These are phyloP conservation scores for Xanthoparmelia taractica DNA, from an alignment of 495 filamentous ascomycete genomes.

Conservation along the genomic window DNA sequence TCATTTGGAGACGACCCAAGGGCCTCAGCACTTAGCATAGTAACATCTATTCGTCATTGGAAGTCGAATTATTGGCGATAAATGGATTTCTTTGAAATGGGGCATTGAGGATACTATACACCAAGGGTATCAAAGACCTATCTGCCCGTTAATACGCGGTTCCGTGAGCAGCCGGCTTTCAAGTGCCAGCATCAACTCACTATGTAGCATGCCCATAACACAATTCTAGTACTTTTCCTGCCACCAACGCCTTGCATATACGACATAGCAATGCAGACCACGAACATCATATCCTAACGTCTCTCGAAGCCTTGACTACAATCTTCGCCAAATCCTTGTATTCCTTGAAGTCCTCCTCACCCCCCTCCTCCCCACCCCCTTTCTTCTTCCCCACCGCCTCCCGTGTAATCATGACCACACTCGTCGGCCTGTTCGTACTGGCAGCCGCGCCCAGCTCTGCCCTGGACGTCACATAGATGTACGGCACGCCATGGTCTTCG, in stretches of 20 bases:
- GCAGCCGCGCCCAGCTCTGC: constrained; percentile 87
- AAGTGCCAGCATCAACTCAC: constrained; percentile 1
- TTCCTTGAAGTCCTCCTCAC: constrained; percentile 24
- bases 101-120: background rate
- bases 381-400: constrained; percentile 46
- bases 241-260: constrained; percentile 12
- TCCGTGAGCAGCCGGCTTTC: background rate
- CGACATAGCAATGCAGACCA: background rate
- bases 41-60: background rate
- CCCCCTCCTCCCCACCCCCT: constrained; percentile 44
- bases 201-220: background rate
- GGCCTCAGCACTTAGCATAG: background rate
- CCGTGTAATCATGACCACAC: constrained; percentile 72
- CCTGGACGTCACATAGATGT: constrained; percentile 80
- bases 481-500: constrained; percentile 93
- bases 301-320: constrained; percentile 18
- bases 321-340: constrained; percentile 24
- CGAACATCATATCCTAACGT: constrained; percentile 18
- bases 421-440: constrained; percentile 88
- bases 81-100: background rate
- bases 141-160: constrained; percentile 2
- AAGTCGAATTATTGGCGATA: background rate
- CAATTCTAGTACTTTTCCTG: background rate
- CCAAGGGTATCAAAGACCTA: constrained; percentile 11
- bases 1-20: background rate